Conservation (phyloP, 768 basidiomycete species). For the Boletus reticulatus region DNA sequence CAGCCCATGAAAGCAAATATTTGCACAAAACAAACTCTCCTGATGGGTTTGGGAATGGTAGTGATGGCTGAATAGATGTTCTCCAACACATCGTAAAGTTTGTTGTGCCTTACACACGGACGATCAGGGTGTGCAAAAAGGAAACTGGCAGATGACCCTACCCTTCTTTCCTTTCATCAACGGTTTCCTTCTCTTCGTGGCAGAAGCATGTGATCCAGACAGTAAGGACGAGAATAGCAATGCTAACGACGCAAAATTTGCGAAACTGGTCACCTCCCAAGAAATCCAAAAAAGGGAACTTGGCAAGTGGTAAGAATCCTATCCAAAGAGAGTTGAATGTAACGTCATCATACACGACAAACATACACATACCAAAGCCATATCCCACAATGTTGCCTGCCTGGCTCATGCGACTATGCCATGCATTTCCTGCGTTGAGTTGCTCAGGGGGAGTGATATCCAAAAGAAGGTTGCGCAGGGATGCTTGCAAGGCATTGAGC, state of each 20-base stretch:
- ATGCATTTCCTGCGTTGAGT: constrained; percentile 92
- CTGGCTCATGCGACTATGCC: constrained; percentile 96
- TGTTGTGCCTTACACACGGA: constrained; percentile 37
- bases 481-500: constrained; percentile 94
- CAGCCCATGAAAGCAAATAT: constrained; percentile 97
- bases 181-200: constrained; percentile 76
- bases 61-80: constrained; percentile 75
- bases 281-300: constrained; percentile 71
- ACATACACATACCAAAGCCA: constrained; percentile 65
- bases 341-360: neutral
- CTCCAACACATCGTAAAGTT: constrained; percentile 66
- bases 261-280: constrained; percentile 93
- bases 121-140: constrained; percentile 1
- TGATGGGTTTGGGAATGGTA: constrained; percentile 79
- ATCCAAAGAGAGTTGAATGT: constrained; percentile 7
- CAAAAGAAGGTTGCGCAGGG: constrained; percentile 88
- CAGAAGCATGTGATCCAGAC: constrained; percentile 88
- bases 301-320: constrained; percentile 88
- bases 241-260: constrained; percentile 89
- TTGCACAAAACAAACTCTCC: constrained; percentile 90
- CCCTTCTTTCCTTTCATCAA: constrained; percentile 45
- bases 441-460: constrained; percentile 89
- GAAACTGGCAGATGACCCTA: constrained; percentile 16
- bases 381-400: constrained; percentile 97
- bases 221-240: constrained; percentile 72